Evolutionary conservation across 306 rosid species (phyloP), one percentile per base, ranked within the genome.

Genomic region (Vigna trinervia): DNA sequence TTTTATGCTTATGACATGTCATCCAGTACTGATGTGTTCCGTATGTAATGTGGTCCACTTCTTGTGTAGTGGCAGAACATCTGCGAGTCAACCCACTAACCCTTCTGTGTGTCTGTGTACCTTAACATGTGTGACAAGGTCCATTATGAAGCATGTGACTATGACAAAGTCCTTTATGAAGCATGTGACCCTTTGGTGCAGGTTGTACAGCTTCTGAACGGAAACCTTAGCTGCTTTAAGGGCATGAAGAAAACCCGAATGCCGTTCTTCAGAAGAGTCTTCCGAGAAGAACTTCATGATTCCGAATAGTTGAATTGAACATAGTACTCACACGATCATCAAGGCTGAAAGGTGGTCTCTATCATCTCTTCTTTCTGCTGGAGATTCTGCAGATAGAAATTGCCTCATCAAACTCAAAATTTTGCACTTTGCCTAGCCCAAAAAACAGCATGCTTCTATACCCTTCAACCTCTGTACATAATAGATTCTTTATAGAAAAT

Each of bases 171-270:
- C 50, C 43, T 54, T 48, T 17, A 78, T 26, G 48, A 56, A 58
- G 76, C 62, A 75, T 48, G 34, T 84, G 76, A 54, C 19, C 23
- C 28, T 34, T 34, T 51, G 79, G 56, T 84, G 84, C 93, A 95
- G 99, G 96, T 96, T 74, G 79, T 86, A 4, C 90, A 84, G 77
- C 87, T 96, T 78, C 75, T 96, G 81, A 85, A 69, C 51, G 99
- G 97, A 9, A 89, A 96, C 83, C 88, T 96, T 47, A 84, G 90
- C 83, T 82, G 84, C 88, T 81, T 93, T 38, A 96, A 86, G 90
- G 56, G 81, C 82, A 75, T 88, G 86, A 91, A 88, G 89, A 92
- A 89, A 77, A 78, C 73, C 64, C 78, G 86, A 72, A 9, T 87
- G 45, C 84, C 91, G 14, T 86, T 89, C 56, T 88, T 87, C 58